phyloP scores from a whole-genome alignment of 139 green algal genomes.

The Chlorella vulgaris region DNA sequence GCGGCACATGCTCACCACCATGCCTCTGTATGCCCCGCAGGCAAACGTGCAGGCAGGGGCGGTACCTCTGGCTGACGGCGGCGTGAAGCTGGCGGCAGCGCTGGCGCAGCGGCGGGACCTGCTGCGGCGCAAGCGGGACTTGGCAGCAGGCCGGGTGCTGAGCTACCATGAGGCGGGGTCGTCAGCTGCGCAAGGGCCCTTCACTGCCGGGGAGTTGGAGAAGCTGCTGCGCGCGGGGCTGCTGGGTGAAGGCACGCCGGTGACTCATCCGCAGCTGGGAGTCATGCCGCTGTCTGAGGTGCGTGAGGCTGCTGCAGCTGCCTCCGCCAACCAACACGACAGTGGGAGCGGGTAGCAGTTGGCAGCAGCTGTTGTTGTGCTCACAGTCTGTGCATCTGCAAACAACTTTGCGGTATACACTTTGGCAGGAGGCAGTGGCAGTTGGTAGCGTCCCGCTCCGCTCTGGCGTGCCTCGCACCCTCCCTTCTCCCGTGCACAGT shows the following conservation, averaged over 20 bases:
- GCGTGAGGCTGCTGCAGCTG: not conserved
- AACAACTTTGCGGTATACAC: too few relatives aligned
- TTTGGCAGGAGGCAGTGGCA: too few relatives aligned
- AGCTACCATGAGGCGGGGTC: not conserved
- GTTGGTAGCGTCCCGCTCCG: too few relatives aligned
- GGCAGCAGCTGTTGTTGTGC: not conserved
- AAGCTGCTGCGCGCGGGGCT: slow-evolving; percentile 22
- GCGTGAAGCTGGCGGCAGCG: slow-evolving; percentile 23
- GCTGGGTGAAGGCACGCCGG: not conserved
- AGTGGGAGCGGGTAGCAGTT: not conserved
- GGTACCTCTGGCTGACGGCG: slow-evolving; percentile 28
- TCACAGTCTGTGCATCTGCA: too few relatives aligned
- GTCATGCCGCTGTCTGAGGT: slow-evolving; percentile 9
- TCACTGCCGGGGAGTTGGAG: slow-evolving; percentile 30
- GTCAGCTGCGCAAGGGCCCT: slow-evolving; percentile 1
- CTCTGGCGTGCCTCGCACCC: not conserved
- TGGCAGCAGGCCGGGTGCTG: slow-evolving; percentile 24
- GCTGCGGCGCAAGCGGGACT: slow-evolving; percentile 3
- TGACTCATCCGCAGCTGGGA: slow-evolving; percentile 6
- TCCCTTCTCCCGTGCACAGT: not conserved
- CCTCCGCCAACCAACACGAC: too few relatives aligned
- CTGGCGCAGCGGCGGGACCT: slow-evolving; percentile 4
- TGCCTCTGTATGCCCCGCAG: not conserved
- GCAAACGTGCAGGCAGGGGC: not conserved
- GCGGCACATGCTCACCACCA: not conserved